phyloP scores from a whole-genome alignment of 2,329 filamentous ascomycete species.

The Aspergillus sp. region DNA sequence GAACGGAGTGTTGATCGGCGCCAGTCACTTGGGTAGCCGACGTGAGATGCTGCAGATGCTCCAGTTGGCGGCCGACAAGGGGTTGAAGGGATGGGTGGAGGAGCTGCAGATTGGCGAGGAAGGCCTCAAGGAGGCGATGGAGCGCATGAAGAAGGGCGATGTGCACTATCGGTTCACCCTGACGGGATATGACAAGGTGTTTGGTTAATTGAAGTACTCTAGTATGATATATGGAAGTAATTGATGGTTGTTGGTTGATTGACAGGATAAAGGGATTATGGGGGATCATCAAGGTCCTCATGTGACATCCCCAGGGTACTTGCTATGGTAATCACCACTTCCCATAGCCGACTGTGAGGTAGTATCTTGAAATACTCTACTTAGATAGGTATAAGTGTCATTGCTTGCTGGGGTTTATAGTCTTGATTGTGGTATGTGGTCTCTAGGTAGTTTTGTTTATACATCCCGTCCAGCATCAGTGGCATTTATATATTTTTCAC shows the following conservation, averaged over 20 bases:
- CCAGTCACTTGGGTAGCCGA: slow-evolving; percentile 68
- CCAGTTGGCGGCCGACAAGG: slow-evolving; percentile 67
- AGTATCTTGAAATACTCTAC: no score
- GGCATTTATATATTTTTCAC: not conserved
- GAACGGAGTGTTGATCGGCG: slow-evolving; percentile 72
- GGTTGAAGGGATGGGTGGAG: slow-evolving; percentile 66
- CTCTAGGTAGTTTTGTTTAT: no score
- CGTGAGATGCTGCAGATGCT: slow-evolving; percentile 72
- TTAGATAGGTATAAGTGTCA: not conserved
- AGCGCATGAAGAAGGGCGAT: slow-evolving; percentile 68
- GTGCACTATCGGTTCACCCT: slow-evolving; percentile 72
- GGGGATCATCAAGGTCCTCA: not conserved
- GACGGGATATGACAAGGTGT: slow-evolving; percentile 45
- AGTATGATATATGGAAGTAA: not conserved
- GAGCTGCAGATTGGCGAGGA: slow-evolving; percentile 70
- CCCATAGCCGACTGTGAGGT: no score
- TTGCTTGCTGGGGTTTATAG: not conserved
- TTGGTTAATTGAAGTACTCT: slow-evolving; percentile 17
- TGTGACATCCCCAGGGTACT: not conserved
- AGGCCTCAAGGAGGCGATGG: slow-evolving; percentile 68
- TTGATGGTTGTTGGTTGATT: not conserved
- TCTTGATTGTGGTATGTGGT: no score
- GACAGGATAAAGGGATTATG: no score
- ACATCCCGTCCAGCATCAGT: no score
- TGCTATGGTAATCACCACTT: no score